Conservation (phyloP, 208 protist genomes). For the Trypanosoma conorhini region DNA sequence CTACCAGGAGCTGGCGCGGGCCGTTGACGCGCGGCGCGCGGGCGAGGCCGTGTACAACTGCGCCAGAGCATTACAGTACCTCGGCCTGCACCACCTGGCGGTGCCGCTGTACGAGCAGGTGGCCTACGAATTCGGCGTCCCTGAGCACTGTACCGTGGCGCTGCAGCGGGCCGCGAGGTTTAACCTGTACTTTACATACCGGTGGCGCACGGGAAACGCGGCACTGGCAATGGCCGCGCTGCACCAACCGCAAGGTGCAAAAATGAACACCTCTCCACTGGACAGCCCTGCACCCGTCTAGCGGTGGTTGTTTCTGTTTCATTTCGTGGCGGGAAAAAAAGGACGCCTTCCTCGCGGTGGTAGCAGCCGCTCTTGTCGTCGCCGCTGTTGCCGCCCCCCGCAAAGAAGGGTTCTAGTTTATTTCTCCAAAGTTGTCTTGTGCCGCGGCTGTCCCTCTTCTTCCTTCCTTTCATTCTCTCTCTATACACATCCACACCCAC, state of each 20-base stretch:
- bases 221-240: conserved; percentile 56
- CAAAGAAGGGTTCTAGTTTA: background rate
- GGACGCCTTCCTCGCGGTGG: too few relatives aligned
- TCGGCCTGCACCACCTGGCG: conserved; percentile 63
- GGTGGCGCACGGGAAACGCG: conserved; percentile 64
- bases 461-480: too few relatives aligned
- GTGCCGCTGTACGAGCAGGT: conserved; percentile 84
- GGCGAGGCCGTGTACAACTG: conserved; percentile 88
- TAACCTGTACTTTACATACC: conserved; percentile 84
- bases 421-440: background rate
- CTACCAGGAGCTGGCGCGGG: conserved; percentile 63
- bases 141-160: conserved; percentile 61
- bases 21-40: conserved; percentile 36
- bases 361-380: background rate
- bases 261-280: background rate
- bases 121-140: conserved; percentile 54
- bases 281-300: background rate
- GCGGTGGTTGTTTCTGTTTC: background rate
- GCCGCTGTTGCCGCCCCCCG: background rate
- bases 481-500: too few relatives aligned
- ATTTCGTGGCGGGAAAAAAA: too few relatives aligned
- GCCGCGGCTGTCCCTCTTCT: background rate
- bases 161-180: conserved; percentile 67
- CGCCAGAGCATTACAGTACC: conserved; percentile 77
- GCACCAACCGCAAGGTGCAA: conserved; percentile 21